Evolutionary conservation across 768 basidiomycete species (phyloP).

Genomic region (Rickenella mellea): DNA sequence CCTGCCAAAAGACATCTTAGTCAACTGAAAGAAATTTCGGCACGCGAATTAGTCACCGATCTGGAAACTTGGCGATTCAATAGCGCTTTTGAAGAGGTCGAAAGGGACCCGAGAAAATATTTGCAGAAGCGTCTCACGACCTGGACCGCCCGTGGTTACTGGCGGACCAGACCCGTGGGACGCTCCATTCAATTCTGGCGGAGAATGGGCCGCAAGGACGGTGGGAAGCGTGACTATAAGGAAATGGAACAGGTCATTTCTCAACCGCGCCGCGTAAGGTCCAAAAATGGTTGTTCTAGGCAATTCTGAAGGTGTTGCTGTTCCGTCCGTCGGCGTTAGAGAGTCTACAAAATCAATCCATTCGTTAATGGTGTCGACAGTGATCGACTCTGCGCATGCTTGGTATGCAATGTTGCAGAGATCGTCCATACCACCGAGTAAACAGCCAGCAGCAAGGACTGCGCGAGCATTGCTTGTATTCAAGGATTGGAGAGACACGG

Average conservation of each 20-base stretch:
- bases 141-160: constrained; percentile 20
- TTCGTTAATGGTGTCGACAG: constrained; percentile 58
- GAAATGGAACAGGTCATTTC: constrained; percentile 72
- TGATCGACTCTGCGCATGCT: constrained; percentile 67
- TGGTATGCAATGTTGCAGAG: constrained; percentile 73
- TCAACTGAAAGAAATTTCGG: not conserved
- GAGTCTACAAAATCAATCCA: constrained; percentile 74
- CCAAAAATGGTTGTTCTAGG: constrained; percentile 54
- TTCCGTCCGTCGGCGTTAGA: constrained; percentile 41
- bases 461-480: constrained; percentile 74
- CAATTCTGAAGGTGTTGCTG: constrained; percentile 33
- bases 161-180: constrained; percentile 27
- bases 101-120: constrained; percentile 78
- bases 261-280: constrained; percentile 63
- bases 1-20: no score
- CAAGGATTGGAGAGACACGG: constrained; percentile 57
- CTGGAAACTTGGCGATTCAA: constrained; percentile 72
- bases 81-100: constrained; percentile 76
- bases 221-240: constrained; percentile 67
- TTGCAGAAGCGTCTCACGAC: constrained; percentile 63
- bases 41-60: constrained; percentile 40
- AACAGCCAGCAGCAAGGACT: constrained; percentile 75
- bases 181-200: no score
- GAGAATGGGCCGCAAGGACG: constrained; percentile 37
- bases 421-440: constrained; percentile 84